These are phyloP conservation scores for Colletotrichum sp. DNA, from an alignment of 2,329 filamentous ascomycete species.

Conservation along the genomic window DNA sequence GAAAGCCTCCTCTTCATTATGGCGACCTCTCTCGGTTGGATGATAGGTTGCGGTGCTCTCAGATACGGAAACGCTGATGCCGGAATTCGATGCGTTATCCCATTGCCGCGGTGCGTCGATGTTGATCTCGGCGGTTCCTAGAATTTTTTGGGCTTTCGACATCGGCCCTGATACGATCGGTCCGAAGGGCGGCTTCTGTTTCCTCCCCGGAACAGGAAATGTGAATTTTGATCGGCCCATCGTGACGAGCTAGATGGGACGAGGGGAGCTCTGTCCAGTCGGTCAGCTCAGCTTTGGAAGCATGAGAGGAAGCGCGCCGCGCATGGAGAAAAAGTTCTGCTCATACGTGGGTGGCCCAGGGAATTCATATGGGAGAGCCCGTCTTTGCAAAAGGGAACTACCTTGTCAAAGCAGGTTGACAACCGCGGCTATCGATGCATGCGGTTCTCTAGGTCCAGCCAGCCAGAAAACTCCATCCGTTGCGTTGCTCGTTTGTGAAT, in stretches of 20 bases:
- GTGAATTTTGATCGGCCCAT: constrained; percentile 51
- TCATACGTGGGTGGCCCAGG: neutral
- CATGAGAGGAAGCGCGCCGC: neutral
- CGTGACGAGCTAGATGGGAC: neutral
- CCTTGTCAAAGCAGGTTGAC: constrained; percentile 15
- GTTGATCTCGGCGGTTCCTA: constrained; percentile 51
- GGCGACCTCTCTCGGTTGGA: constrained; percentile 24
- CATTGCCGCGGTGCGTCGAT: constrained; percentile 43
- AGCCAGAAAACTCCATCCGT: constrained; percentile 12
- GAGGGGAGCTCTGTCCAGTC: neutral
- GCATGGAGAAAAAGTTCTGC: neutral
- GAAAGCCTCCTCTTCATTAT: neutral
- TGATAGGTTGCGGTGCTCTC: constrained; percentile 40
- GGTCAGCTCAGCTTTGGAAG: neutral
- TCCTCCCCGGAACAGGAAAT: constrained; percentile 53
- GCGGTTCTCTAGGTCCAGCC: constrained; percentile 2
- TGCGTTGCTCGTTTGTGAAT: neutral
- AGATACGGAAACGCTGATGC: constrained; percentile 48
- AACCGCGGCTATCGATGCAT: constrained; percentile 18
- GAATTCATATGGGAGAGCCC: neutral
- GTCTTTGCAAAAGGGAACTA: constrained; percentile 11
- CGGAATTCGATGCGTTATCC: constrained; percentile 47
- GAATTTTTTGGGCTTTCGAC: constrained; percentile 56
- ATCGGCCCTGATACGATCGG: constrained; percentile 38
- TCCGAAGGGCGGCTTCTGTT: constrained; percentile 39